Evolutionary conservation across 2,329 filamentous ascomycete genomes (phyloP), one percentile per base, ranked within the genome.

Genomic region (Aspergillus ibericus): DNA sequence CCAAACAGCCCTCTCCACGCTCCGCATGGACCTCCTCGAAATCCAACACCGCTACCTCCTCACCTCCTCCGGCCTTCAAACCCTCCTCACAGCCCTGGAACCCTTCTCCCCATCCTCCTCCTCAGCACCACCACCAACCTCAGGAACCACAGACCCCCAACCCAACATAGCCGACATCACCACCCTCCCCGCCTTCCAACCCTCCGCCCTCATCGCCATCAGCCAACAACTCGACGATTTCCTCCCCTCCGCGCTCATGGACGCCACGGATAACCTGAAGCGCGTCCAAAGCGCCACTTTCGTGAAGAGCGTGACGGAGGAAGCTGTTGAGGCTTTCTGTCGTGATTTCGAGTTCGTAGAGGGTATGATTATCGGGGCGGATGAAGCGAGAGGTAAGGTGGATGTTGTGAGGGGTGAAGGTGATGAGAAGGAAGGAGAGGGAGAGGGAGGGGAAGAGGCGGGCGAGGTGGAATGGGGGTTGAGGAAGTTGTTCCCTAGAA

Each of bases 201-300:
- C 85, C 0, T 77, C 82, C 5, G 75, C 82, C 0, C 80, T 98
- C n/a, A 77, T 83, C 1, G 77, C 81, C 51, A 87, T 88, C 2
- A 91, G 91, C 67, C 90, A 93, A 67, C 84, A 83, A 40, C 81
- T 99, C 6, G 95, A 99, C 70, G 88, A 92, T 60, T 99, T 98
- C 77, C 80, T 99, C 22, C 93, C 95, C 0, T 96, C 92, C 1
- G 95, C 93, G 2, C 82, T 96, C 29, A 93, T 97, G 81, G 95
- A 99, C 72, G 93, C 93, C 2, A 87, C 91, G 66, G 90, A 95
- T 52, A 91, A 92, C 60, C 75, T 98, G 25, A 88, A 88, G 63
- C 81, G 85, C 42, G 77, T 99, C 1, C 87, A 89, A 61, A 90
- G 91, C 68, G 85, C 89, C 1, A 82, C 81, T 10, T 78, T 96